A percentile compares a stretch with the other conserved stretches of the same genome.
Evolutionary conservation across 1,284 basidiomycete species (phyloP).

Genomic region (Puccinia horiana): DNA sequence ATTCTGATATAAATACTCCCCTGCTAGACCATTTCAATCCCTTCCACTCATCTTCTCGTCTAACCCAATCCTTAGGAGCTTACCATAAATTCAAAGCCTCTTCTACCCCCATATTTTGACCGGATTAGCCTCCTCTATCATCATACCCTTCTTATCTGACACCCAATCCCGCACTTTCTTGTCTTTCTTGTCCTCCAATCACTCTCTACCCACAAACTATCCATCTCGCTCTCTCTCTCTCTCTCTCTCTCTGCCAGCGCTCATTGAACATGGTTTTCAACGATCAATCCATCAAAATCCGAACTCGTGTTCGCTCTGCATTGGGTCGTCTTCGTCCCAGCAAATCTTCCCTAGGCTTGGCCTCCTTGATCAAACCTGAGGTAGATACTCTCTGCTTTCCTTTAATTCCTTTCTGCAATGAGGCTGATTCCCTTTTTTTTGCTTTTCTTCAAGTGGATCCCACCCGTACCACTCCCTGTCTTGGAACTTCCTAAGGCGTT

Average conservation of each 20-base stretch:
- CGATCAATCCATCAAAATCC: conserved; percentile 28
- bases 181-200: neutral
- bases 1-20: neutral
- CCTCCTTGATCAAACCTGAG: conserved; percentile 12
- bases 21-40: neutral
- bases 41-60: conserved; percentile 8
- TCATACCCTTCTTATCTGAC: neutral
- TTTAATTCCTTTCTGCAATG: neutral
- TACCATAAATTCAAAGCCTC: neutral
- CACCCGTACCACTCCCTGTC: conserved; percentile 12
- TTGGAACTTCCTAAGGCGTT: conserved; percentile 6
- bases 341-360: conserved; percentile 28
- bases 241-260: neutral
- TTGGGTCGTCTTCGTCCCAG: conserved; percentile 27
- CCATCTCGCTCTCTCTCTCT: neutral
- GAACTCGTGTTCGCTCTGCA: conserved; percentile 36
- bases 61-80: conserved; percentile 7
- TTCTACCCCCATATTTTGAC: neutral
- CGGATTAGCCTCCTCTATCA: conserved; percentile 2
- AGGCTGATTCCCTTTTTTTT: neutral
- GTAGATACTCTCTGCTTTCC: neutral
- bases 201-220: neutral
- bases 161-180: neutral
- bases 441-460: neutral
- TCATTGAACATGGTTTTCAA: conserved; percentile 27